Base-by-base conservation (phyloP, 1,139 yeast species). In the Lipomyces yarrowii region DNA sequence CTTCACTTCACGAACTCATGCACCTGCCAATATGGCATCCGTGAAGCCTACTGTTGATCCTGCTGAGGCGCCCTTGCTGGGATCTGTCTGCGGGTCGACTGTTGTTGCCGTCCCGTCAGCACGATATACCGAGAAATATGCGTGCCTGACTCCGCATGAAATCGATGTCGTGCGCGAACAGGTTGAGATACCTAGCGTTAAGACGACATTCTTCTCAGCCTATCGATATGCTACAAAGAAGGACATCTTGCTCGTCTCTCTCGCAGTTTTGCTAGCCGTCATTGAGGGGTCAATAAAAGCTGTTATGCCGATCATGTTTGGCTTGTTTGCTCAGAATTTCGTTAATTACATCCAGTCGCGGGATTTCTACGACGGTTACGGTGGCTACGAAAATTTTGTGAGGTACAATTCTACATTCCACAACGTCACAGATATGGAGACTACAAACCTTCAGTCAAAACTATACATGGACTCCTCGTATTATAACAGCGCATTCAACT, bases 211-310 rank as follows among this genome's bases (percentile, higher is more conserved):
- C 61, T 66, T 72, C 56, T 74, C 79, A 0, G 73, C 80, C 21
- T 80, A 74, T 70, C 70, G 79, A 26, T 80, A 76, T 66, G 80
- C 82, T 2, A 74, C 76, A 21, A 64, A 67, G 23, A 64, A 58
- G 46, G 83, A 80, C 62, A 59, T 67, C 1, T 63, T 72, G 53
- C 62, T 76, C 32, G 67, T 78, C 21, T 21, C 65, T 1, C 5
- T 76, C 8, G 82, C 79, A 0, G 71, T 73, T 57, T 64, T 74
- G 30, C 71, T 74, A 51, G 75, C 82, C 6, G 74, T 76, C 5
- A 74, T 74, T 8, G 75, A 78, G 21, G 82, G 82, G 13, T 81
- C 80, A 4, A 78, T 79, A 2, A 63, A 79, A 65, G 82, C 82
- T 1, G 71, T 79, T 73, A 78, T 78, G 70, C 79, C 82, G 26